These are phyloP conservation scores for Neofusicoccum laricinum DNA, from an alignment of 2,329 filamentous ascomycete genomes.

Conservation along the genomic window DNA sequence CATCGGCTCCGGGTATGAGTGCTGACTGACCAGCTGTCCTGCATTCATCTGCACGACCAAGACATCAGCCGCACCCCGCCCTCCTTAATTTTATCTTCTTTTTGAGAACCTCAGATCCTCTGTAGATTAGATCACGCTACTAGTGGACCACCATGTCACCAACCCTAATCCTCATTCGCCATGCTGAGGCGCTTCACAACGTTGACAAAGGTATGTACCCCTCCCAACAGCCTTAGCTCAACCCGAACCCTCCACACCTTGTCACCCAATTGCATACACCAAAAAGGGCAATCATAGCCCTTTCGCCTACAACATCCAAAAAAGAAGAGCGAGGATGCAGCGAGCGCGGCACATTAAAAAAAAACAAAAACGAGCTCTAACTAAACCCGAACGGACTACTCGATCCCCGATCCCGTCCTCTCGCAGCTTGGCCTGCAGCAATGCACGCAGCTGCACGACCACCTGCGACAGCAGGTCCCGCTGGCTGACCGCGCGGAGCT, in stretches of 20 bases:
- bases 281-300: not conserved
- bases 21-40: not conserved
- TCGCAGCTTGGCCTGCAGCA: slow-evolving; percentile 42
- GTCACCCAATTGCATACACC: not conserved
- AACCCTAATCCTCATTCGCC: slow-evolving; percentile 45
- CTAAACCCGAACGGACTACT: slow-evolving; percentile 30
- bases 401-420: slow-evolving; percentile 41
- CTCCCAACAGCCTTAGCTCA: not conserved
- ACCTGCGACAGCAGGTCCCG: slow-evolving; percentile 31
- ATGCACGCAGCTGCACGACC: slow-evolving; percentile 38
- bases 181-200: slow-evolving; percentile 47
- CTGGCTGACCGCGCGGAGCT: slow-evolving; percentile 48
- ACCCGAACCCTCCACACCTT: not conserved
- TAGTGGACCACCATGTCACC: slow-evolving; percentile 36
- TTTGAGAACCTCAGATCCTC: not conserved
- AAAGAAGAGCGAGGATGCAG: not conserved
- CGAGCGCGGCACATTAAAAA: not conserved
- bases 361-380: not conserved
- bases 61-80: not conserved
- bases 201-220: slow-evolving; percentile 28
- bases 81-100: not conserved
- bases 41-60: not conserved
- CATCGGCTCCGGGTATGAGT: not conserved
- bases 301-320: not conserved
- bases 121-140: not conserved